A percentile compares a stretch with the other conserved stretches of the same genome.
Evolutionary conservation across 495 filamentous ascomycete genomes (phyloP).

Genomic region (Lophiotrema nucula): DNA sequence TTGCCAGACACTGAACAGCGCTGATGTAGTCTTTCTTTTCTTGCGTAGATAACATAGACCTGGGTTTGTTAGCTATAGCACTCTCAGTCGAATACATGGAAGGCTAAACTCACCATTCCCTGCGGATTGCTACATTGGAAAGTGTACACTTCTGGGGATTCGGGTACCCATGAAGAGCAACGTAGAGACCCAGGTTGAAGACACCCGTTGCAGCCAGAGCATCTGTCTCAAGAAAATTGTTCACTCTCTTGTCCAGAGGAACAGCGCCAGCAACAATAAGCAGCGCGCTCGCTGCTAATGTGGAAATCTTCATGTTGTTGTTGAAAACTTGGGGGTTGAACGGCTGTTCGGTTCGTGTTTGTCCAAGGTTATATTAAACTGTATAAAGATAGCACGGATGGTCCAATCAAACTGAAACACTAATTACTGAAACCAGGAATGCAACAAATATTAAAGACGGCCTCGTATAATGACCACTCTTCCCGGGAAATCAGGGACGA

Average conservation of each 20-base stretch:
- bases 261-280: conserved; percentile 16
- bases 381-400: neutral
- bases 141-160: conserved; percentile 34
- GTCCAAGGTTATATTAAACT: neutral
- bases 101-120: conserved; percentile 39
- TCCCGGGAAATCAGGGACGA: too few species aligned
- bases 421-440: conserved; percentile 13
- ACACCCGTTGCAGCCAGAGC: conserved; percentile 31
- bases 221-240: conserved; percentile 25
- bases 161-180: conserved; percentile 28
- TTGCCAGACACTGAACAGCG: conserved; percentile 63
- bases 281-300: conserved; percentile 11
- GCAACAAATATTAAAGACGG: conserved; percentile 6
- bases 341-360: neutral
- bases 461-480: too few species aligned
- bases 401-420: conserved; percentile 26
- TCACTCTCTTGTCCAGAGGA: conserved; percentile 9
- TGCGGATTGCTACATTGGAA: conserved; percentile 37
- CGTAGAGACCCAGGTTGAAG: conserved; percentile 32
- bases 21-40: conserved; percentile 61
- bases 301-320: conserved; percentile 19
- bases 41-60: conserved; percentile 47
- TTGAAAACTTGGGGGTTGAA: conserved; percentile 1
- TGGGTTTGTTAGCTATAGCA: conserved; percentile 33
- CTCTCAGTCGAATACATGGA: neutral